These are phyloP conservation scores for Neofusicoccum umdonicola DNA, from an alignment of 2,329 filamentous ascomycete species.

Conservation along the genomic window DNA sequence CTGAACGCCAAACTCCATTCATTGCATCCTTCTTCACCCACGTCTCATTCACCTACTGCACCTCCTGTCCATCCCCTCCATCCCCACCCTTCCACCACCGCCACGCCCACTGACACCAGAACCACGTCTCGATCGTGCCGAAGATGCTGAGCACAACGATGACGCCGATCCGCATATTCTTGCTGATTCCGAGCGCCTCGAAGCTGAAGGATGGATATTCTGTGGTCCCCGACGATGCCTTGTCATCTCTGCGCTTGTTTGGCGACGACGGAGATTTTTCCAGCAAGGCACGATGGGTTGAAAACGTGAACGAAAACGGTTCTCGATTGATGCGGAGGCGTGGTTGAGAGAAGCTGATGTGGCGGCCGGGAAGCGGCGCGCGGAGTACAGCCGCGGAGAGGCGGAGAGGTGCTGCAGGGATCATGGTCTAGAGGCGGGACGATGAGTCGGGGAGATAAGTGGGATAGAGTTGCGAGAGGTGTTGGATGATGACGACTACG, in stretches of 20 bases:
- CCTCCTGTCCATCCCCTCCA: neutral
- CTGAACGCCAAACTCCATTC: neutral
- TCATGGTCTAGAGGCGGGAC: neutral
- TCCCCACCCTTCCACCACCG: neutral
- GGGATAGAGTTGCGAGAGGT: neutral
- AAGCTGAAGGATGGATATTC: neutral
- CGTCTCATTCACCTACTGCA: neutral
- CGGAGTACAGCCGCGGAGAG: neutral
- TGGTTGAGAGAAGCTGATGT: neutral
- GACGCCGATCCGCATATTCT: neutral
- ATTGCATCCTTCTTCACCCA: neutral
- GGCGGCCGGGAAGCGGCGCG: neutral
- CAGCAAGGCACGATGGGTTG: neutral
- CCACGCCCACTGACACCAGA: neutral
- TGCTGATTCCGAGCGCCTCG: neutral
- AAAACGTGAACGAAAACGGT: neutral
- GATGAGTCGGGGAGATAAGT: neutral
- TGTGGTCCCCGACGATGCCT: neutral
- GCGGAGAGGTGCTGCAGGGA: neutral
- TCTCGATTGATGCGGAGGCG: too few species aligned
- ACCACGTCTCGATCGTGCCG: neutral
- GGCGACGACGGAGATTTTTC: neutral
- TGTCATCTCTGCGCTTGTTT: neutral
- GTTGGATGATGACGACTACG: neutral
- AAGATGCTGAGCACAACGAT: neutral